Percentiles rank a stretch among this genome's conserved stretches.
Evolutionary conservation across 2,329 filamentous ascomycete genomes (phyloP).

Genomic region (Byssothecium circinans): DNA sequence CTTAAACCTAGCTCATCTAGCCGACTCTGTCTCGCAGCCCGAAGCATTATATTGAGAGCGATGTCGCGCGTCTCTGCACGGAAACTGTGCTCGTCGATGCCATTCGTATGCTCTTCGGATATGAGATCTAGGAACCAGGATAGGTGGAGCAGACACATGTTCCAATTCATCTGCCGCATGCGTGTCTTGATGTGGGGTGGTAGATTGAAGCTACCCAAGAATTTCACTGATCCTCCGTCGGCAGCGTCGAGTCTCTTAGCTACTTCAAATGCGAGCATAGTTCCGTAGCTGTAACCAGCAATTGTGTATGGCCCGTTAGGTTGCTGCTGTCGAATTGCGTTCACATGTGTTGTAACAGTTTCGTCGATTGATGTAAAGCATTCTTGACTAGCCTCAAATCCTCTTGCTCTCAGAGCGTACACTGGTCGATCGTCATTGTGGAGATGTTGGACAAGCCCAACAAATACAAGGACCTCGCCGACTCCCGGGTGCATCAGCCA

Average conservation of each 20-base stretch:
- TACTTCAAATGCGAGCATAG: constrained; percentile 55
- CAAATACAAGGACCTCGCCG: constrained; percentile 45
- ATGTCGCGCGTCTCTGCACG: constrained; percentile 12
- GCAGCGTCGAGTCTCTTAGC: constrained; percentile 49
- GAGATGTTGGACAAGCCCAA: constrained; percentile 44
- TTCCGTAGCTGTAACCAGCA: constrained; percentile 56
- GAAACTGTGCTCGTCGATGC: constrained; percentile 15
- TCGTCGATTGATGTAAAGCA: constrained; percentile 47
- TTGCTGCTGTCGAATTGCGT: constrained; percentile 47
- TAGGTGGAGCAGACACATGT: constrained; percentile 45
- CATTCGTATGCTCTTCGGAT: constrained; percentile 30
- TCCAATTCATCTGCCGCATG: constrained; percentile 47
- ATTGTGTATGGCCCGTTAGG: constrained; percentile 56
- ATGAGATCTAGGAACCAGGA: constrained; percentile 47
- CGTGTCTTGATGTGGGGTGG: constrained; percentile 52
- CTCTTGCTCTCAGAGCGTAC: constrained; percentile 51
- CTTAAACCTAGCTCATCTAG: constrained; percentile 35
- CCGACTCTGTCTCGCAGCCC: constrained; percentile 17
- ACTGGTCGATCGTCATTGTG: constrained; percentile 45
- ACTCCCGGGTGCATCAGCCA: constrained; percentile 43
- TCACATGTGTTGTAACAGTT: constrained; percentile 45
- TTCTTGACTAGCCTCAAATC: constrained; percentile 46
- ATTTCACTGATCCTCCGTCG: constrained; percentile 30
- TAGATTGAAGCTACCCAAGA: constrained; percentile 52
- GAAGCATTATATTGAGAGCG: constrained; percentile 23